Percentiles rank a stretch among this genome's conserved stretches.
phyloP scores from a whole-genome alignment of 179 eudicot species.

The Beta macrorhiza region DNA sequence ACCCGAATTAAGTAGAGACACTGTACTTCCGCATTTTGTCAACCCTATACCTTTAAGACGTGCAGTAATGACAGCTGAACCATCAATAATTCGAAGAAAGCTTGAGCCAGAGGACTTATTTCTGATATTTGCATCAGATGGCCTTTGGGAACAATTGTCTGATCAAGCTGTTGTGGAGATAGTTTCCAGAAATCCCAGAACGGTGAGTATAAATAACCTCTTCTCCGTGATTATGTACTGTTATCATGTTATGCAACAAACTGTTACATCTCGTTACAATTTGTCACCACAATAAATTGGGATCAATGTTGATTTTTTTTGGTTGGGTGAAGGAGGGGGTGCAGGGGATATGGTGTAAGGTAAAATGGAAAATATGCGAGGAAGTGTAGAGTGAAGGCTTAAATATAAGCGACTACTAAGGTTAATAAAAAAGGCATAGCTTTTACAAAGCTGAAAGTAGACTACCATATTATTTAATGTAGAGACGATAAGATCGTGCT shows the following conservation, averaged over 20 bases:
- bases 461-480: neutral
- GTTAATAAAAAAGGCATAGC: neutral
- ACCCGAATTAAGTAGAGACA: constrained; percentile 43
- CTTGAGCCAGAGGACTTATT: constrained; percentile 44
- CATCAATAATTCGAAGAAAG: constrained; percentile 39
- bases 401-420: neutral
- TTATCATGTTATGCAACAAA: neutral
- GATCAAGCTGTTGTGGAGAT: constrained; percentile 56
- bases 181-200: constrained; percentile 47
- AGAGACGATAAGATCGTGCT: neutral
- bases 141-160: constrained; percentile 57
- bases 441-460: neutral
- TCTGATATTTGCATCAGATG: constrained; percentile 58
- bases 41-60: constrained; percentile 39
- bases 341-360: too few relatives aligned
- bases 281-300: neutral
- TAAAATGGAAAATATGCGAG: neutral
- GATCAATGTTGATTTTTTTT: neutral
- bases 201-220: constrained; percentile 27
- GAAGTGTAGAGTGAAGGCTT: neutral
- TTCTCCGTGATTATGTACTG: neutral
- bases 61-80: constrained; percentile 50
- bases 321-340: neutral
- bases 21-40: constrained; percentile 30
- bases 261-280: neutral